Base-by-base conservation (phyloP, 805 yeast genomes). In the Middelhovenomyces tepae region DNA sequence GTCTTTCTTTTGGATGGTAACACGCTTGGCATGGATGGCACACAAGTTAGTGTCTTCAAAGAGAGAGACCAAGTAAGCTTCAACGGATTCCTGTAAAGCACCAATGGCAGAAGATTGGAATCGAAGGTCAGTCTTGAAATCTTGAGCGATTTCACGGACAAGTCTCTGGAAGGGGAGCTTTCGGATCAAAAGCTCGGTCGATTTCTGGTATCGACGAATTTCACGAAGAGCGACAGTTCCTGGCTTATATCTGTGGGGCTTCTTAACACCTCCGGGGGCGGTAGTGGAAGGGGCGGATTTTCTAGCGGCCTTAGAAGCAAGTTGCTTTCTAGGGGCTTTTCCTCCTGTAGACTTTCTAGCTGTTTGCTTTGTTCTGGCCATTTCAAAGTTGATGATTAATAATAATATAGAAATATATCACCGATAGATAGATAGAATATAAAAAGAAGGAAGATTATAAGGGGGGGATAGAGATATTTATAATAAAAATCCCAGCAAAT, bases 211-310 rank as follows among this genome's bases (percentile, higher is more conserved):
- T 69, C 87, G 78, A 74, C 91, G 78, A 60, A 81, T 81, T 69
- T 81, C 91, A 75, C 89, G 78, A 60, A 81, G 78, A 54, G 93
- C 93, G 59, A 80, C 89, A 57, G 89, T 80, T 78, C 93, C 93
- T 59, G 93, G 93, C 83, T 81, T 82, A 70, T 81, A 82, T 76
- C 93, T 78, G 75, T 79, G 91, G 47, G 87, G 86, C 70, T 80
- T 81, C 79, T 80, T 81, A 59, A 81, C 89, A 71, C 89, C 91
- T 57, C 89, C 89, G 36, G 60, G 67, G 40, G 81, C 69, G 64
- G 85, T 78, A 37, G 59, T 65, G 38, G 80, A 65, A 64, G 87
- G 86, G 39, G 87, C 89, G 29, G 89, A 78, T 66, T 81, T 81
- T 70, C 91, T 75, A 50, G 93, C 91, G 47, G 87, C 89, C 73